phyloP scores from a whole-genome alignment of 495 filamentous ascomycete genomes.

The Xylaria scruposa region DNA sequence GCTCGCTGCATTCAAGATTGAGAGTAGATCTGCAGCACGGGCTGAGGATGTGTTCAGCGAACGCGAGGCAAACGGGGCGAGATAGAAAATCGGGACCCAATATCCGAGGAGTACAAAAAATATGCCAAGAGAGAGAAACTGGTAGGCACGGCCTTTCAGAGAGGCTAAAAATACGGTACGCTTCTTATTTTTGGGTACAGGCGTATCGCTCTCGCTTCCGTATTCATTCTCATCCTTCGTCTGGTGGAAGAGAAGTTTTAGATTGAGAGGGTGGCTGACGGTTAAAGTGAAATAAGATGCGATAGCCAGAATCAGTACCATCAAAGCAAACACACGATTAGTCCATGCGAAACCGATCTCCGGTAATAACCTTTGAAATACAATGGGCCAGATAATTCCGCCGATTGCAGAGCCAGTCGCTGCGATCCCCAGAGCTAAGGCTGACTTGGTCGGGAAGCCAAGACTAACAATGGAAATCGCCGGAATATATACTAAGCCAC shows the following conservation, averaged over 20 bases:
- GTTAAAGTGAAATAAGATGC: constrained; percentile 2
- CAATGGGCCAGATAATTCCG: constrained; percentile 70
- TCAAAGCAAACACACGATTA: constrained; percentile 64
- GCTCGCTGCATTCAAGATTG: constrained; percentile 17
- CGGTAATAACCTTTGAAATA: constrained; percentile 61
- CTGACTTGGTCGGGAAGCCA: constrained; percentile 68
- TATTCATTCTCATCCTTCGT: background rate
- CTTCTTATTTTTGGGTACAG: background rate
- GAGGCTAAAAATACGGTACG: background rate
- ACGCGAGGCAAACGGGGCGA: constrained; percentile 10
- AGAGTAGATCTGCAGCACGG: background rate
- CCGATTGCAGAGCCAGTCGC: constrained; percentile 73
- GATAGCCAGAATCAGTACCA: constrained; percentile 3
- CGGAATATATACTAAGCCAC: constrained; percentile 68
- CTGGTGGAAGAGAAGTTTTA: background rate
- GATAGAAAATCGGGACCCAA: constrained; percentile 21
- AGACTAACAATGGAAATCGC: constrained; percentile 78
- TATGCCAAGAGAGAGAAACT: background rate
- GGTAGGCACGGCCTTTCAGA: background rate
- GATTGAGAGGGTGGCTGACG: background rate
- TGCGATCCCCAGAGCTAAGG: constrained; percentile 77
- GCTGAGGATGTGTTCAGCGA: background rate
- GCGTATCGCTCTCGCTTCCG: background rate
- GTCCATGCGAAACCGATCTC: constrained; percentile 69
- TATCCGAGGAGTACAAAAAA: constrained; percentile 13